These are phyloP conservation scores for Phytophthora podocarpi DNA, from an alignment of 352 stramenopile species.

Conservation along the genomic window DNA sequence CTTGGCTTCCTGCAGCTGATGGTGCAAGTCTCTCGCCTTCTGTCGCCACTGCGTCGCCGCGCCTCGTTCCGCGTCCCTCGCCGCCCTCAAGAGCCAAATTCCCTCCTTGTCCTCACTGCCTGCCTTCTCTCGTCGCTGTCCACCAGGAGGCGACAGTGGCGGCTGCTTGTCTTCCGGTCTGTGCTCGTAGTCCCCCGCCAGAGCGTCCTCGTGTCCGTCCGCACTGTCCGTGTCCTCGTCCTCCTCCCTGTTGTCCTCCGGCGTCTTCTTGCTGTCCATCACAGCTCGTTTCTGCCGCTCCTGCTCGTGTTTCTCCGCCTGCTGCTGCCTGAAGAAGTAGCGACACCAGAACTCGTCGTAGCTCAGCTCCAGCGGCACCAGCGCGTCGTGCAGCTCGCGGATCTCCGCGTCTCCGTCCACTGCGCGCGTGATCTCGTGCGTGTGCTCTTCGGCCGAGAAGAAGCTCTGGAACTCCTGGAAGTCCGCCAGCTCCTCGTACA, in stretches of 20 bases:
- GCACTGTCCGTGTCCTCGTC: constrained; percentile 45
- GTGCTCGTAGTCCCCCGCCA: constrained; percentile 26
- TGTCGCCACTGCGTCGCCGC: constrained; percentile 71
- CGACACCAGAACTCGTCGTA: constrained; percentile 88
- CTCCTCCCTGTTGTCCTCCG: constrained; percentile 37
- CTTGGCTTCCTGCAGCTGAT: constrained; percentile 48
- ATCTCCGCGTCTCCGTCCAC: constrained; percentile 63
- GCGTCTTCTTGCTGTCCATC: constrained; percentile 26
- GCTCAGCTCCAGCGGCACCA: constrained; percentile 77
- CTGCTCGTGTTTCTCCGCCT: constrained; percentile 43
- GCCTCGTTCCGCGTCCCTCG: constrained; percentile 44
- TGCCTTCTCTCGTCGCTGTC: constrained; percentile 19
- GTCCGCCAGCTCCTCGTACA: constrained; percentile 80
- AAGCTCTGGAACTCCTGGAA: constrained; percentile 68
- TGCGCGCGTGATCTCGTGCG: constrained; percentile 73
- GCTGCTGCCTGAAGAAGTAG: constrained; percentile 79
- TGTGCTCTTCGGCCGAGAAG: constrained; percentile 70
- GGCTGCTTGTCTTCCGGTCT: constrained; percentile 13
- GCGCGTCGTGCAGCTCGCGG: constrained; percentile 57
- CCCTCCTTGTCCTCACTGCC: constrained; percentile 41
- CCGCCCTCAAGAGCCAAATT: constrained; percentile 46
- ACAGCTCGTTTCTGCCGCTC: constrained; percentile 21
- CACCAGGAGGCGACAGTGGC: constrained; percentile 7
- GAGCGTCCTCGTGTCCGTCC: constrained; percentile 30
- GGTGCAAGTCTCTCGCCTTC: constrained; percentile 69